Evolutionary conservation across 345 rosid genomes (phyloP).

Genomic region (Pistacia vera): DNA sequence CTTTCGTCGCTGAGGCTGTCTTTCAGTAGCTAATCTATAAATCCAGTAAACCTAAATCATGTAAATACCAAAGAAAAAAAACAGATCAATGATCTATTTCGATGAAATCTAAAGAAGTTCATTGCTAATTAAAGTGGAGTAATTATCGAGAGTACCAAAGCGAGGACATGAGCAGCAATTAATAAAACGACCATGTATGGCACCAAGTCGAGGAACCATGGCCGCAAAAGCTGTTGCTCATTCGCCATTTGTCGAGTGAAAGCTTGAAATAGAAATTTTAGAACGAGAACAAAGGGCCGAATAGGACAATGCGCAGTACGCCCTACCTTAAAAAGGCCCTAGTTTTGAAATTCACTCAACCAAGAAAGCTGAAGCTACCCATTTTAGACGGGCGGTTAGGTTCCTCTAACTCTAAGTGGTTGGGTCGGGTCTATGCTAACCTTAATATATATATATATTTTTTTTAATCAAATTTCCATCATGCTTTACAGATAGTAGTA

Average conservation of each 20-base stretch:
- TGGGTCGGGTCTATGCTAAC: not conserved
- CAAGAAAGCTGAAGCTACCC: not conserved
- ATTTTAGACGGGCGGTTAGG: not conserved
- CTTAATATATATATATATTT: too few species aligned
- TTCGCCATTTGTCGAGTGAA: constrained; percentile 43
- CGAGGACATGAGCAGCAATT: constrained; percentile 81
- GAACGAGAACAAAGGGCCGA: not conserved
- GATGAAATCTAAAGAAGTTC: not conserved
- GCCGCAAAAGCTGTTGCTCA: constrained; percentile 37
- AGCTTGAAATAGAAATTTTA: not conserved
- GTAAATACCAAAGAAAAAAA: not conserved
- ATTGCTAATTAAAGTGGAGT: not conserved
- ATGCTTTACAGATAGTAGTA: too few species aligned
- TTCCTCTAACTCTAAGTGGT: not conserved
- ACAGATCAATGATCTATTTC: not conserved
- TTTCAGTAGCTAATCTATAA: constrained; percentile 74
- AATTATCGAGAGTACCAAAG: constrained; percentile 46
- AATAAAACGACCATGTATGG: constrained; percentile 64
- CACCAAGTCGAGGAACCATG: constrained; percentile 75
- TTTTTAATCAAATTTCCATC: too few species aligned
- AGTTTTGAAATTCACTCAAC: not conserved
- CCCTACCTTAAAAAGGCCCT: not conserved
- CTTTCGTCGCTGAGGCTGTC: constrained; percentile 74
- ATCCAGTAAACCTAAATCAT: constrained; percentile 72
- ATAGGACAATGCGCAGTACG: not conserved